A percentile compares a stretch with the other conserved stretches of the same genome.
Conservation (phyloP, 1,284 basidiomycete genomes). For the Cutaneotrichosporon cutaneum region DNA sequence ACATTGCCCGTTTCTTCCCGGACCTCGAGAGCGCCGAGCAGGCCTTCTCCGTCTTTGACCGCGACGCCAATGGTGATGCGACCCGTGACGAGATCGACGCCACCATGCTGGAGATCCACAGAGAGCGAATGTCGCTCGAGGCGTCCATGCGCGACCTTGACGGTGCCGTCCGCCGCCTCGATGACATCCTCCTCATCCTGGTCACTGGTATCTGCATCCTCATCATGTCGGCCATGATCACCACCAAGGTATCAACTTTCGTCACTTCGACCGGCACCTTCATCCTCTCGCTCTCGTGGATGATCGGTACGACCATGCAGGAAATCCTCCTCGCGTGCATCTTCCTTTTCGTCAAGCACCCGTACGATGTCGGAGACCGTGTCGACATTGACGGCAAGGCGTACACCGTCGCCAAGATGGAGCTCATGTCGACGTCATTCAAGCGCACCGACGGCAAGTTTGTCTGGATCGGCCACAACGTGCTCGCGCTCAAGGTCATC, state of each 20-base stretch:
- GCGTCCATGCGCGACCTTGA: conserved; percentile 88
- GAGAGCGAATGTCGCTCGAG: conserved; percentile 78
- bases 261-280: conserved; percentile 78
- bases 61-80: conserved; percentile 76
- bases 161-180: conserved; percentile 71
- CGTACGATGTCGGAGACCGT: conserved; percentile 85
- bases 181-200: conserved; percentile 55
- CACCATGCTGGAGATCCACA: conserved; percentile 77
- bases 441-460: conserved; percentile 55
- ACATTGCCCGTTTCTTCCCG: conserved; percentile 73
- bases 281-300: conserved; percentile 82
- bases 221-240: conserved; percentile 72
- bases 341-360: conserved; percentile 79
- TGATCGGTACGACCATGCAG: conserved; percentile 67
- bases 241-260: conserved; percentile 68
- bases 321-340: conserved; percentile 60
- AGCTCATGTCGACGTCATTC: conserved; percentile 69
- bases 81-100: conserved; percentile 73
- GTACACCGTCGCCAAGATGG: conserved; percentile 85
- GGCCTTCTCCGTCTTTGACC: conserved; percentile 75
- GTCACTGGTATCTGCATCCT: conserved; percentile 65
- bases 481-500: conserved; percentile 66
- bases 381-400: conserved; percentile 57
- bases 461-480: conserved; percentile 64
- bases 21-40: conserved; percentile 64